Base-by-base conservation (phyloP, 768 basidiomycete genomes). In the Trametes maxima region DNA sequence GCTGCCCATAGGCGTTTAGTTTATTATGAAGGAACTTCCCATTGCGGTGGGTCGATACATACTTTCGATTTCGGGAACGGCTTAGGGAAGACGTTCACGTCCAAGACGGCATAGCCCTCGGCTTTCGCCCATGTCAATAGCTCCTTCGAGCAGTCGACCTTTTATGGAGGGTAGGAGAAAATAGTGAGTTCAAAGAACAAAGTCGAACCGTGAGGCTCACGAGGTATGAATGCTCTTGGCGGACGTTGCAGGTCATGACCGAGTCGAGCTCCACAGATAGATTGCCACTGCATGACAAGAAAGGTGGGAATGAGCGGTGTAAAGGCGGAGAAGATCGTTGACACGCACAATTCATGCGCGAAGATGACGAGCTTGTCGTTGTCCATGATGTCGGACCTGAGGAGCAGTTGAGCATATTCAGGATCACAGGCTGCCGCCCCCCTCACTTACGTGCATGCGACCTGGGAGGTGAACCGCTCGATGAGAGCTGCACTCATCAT, bases 311-410 rank as follows among this genome's bases (percentile, higher is more conserved):
- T 3, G 21, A 33, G 17, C 45, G 37, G 7, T n/a, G 50, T 35
- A 7, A 55, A 3, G n/a, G 35, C 21, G 47, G 44, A 40, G 19
- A 54, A 28, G 35, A 4, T 17, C 19, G 11, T 10, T 22, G 28
- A 7, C 17, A 75, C 92, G 72, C 72, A 96, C 96, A 98, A 94
- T 78, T 98, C 95, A 75, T 99, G 97, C 5, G 91, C 85, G 69
- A 98, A 92, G 43, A 98, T 75, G 28, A 98, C 84, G 24, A 98
- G 69, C 0, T 89, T 92, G 33, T 85, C 76, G 56, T 89, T 88
- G 25, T 87, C 81, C 68, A 92, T 88, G 35, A 98, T 78, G 72
- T 95, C 90, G 46, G 80, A 75, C 35, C 95, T 97, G 62, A 16
- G 54, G 22, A 45, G 17, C 24, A 19, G 21, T 6, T 57, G 16